Evolutionary conservation across 305 asterid species (phyloP).

Genomic region (Striga hermonthica): DNA sequence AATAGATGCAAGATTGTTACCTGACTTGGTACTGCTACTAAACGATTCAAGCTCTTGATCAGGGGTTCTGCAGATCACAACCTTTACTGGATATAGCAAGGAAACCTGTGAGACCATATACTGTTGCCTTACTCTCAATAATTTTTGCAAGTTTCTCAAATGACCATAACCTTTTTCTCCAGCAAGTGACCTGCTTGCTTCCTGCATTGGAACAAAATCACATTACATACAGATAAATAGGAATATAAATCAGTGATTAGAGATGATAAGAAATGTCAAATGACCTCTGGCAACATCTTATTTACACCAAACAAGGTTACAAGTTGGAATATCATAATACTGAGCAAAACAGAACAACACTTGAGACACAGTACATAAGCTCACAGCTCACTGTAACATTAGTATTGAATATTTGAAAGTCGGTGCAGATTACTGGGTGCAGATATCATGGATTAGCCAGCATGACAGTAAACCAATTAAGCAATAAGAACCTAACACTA

Average conservation of each 20-base stretch:
- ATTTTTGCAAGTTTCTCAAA: slow-evolving; percentile 57
- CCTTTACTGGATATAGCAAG: slow-evolving; percentile 79
- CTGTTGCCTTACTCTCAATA: slow-evolving; percentile 70
- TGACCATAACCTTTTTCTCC: slow-evolving; percentile 72
- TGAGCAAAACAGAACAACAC: slow-evolving; percentile 18
- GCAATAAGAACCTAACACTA: too few relatives aligned
- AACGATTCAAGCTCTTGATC: slow-evolving; percentile 93
- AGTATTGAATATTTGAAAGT: slow-evolving; percentile 7
- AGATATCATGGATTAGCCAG: not conserved
- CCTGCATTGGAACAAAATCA: slow-evolving; percentile 48
- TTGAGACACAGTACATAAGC: slow-evolving; percentile 8
- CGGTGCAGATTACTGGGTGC: slow-evolving; percentile 21
- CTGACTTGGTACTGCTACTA: slow-evolving; percentile 55
- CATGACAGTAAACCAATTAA: too few relatives aligned
- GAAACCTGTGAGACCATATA: slow-evolving; percentile 80
- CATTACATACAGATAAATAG: slow-evolving; percentile 25
- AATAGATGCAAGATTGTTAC: slow-evolving; percentile 40
- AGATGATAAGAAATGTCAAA: slow-evolving; percentile 11
- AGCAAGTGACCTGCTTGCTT: slow-evolving; percentile 59
- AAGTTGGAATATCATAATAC: slow-evolving; percentile 7
- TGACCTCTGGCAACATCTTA: slow-evolving; percentile 6
- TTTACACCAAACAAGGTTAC: not conserved
- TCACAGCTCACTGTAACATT: not conserved
- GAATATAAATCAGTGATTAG: not conserved
- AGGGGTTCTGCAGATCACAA: slow-evolving; percentile 49